Percentiles rank a stretch among this genome's conserved stretches.
phyloP scores from a whole-genome alignment of 768 basidiomycete genomes.

The Postia placenta region DNA sequence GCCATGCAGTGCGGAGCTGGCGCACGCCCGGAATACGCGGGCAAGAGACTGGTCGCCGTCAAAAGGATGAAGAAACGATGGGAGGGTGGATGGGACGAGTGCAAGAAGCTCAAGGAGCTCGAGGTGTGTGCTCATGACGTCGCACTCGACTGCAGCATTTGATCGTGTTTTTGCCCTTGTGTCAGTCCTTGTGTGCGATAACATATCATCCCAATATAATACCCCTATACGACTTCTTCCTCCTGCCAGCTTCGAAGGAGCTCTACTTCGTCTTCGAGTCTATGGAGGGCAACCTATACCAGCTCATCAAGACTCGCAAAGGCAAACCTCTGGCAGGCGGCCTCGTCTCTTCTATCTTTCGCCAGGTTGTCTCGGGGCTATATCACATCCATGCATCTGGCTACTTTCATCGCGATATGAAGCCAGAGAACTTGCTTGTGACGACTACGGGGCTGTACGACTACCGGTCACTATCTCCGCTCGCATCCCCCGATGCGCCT shows the following conservation, averaged over 20 bases:
- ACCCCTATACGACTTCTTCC: conserved; percentile 97
- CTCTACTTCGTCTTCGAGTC: conserved; percentile 99
- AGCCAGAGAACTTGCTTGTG: conserved; percentile 97
- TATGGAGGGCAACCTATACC: conserved; percentile 99
- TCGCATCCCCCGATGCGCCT: conserved; percentile 54
- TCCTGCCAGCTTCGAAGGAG: conserved; percentile 91
- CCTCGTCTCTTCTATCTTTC: conserved; percentile 91
- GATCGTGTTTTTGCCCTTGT: conserved; percentile 4
- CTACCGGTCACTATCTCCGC: conserved; percentile 76
- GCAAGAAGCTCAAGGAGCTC: conserved; percentile 90
- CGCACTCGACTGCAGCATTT: conserved; percentile 10
- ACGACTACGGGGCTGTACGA: conserved; percentile 95
- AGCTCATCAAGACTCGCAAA: conserved; percentile 95
- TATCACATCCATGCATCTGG: conserved; percentile 89
- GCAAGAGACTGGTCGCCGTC: conserved; percentile 91
- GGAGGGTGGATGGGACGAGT: conserved; percentile 99
- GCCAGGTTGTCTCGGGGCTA: conserved; percentile 85
- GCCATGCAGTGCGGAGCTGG: conserved; percentile 96
- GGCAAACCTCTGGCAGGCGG: conserved; percentile 95
- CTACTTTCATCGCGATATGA: conserved; percentile 99
- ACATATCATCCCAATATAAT: conserved; percentile 96
- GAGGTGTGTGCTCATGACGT: conserved; percentile 51
- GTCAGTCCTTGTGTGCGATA: conserved; percentile 88
- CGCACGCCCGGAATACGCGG: conserved; percentile 88
- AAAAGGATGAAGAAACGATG: conserved; percentile 98